Evolutionary conservation across 2,329 filamentous ascomycete species (phyloP).

Genomic region (Colletotrichum tropicicola): DNA sequence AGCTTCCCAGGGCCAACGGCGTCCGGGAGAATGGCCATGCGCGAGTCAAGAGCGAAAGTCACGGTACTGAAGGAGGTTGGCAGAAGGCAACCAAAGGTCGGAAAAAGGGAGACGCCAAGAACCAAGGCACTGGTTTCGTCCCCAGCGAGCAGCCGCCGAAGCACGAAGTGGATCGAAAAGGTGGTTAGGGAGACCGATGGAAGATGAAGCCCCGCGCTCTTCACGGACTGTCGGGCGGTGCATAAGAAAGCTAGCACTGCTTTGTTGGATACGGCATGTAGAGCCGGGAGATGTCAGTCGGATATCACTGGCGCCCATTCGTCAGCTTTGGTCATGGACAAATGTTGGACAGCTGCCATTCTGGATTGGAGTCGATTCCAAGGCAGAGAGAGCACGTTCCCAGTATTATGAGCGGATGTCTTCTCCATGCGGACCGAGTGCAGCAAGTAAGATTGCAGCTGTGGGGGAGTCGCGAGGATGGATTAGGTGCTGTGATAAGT

Average conservation of each 20-base stretch:
- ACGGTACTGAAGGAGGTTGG: slow-evolving; percentile 58
- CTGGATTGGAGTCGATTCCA: slow-evolving; percentile 11
- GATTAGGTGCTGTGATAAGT: slow-evolving; percentile 6
- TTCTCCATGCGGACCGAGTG: too few relatives aligned
- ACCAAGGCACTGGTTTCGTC: slow-evolving; percentile 47
- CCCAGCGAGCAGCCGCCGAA: slow-evolving; percentile 63
- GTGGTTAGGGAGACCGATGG: slow-evolving; percentile 54
- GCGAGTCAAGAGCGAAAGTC: slow-evolving; percentile 64
- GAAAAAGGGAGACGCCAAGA: slow-evolving; percentile 63
- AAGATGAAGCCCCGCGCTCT: background rate
- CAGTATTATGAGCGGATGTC: background rate
- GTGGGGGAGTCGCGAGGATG: slow-evolving; percentile 2
- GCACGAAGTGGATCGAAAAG: slow-evolving; percentile 69
- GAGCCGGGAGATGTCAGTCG: background rate
- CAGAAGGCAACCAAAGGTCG: slow-evolving; percentile 65
- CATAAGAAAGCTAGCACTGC: slow-evolving; percentile 11
- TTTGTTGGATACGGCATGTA: slow-evolving; percentile 23
- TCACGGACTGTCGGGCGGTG: too few relatives aligned
- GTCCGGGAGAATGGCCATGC: slow-evolving; percentile 61
- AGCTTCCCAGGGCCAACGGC: slow-evolving; percentile 49
- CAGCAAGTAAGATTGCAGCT: too few relatives aligned
- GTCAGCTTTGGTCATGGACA: slow-evolving; percentile 4
- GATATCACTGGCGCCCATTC: background rate
- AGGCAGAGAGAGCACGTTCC: background rate
- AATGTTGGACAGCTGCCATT: slow-evolving; percentile 24